phyloP scores from a whole-genome alignment of 106 monocot genomes.

The Phalaenopsis equestris region DNA sequence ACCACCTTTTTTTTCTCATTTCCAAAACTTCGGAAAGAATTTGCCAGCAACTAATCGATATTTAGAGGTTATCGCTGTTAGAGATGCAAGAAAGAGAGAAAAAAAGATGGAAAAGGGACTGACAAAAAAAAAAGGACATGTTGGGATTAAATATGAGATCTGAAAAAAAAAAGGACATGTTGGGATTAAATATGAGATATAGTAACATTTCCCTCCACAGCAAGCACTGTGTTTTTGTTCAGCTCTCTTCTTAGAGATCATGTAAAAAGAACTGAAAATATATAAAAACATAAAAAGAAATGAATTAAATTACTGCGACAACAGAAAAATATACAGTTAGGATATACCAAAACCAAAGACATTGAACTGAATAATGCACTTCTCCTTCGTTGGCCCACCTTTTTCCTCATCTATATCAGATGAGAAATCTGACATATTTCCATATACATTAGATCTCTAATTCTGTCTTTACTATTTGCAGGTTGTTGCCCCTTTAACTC shows the following conservation, averaged over 20 bases:
- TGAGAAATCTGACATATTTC: slow-evolving; percentile 63
- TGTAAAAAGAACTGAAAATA: not conserved
- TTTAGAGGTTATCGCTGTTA: not conserved
- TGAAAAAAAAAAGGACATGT: slow-evolving; percentile 1
- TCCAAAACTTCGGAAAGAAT: slow-evolving; percentile 66
- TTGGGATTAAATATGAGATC: not conserved
- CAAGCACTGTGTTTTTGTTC: not conserved
- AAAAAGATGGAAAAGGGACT: not conserved
- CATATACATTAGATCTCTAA: slow-evolving; percentile 65
- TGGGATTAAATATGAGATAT: not conserved
- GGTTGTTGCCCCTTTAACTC: slow-evolving; percentile 30
- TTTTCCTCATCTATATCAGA: slow-evolving; percentile 92
- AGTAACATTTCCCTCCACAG: not conserved
- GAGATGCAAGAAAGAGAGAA: not conserved
- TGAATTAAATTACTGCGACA: not conserved
- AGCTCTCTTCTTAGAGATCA: not conserved
- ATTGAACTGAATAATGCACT: slow-evolving; percentile 86
- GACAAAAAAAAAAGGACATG: slow-evolving; percentile 3
- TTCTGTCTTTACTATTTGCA: slow-evolving; percentile 51
- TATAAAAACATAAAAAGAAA: not conserved
- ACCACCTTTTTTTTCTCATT: slow-evolving; percentile 42
- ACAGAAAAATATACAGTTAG: not conserved
- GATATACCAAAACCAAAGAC: slow-evolving; percentile 17
- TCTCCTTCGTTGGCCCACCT: slow-evolving; percentile 55
- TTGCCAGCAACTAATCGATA: slow-evolving; percentile 97